These are phyloP conservation scores for Acanthamoeba comandoni DNA, from an alignment of 208 protist genomes.

Conservation along the genomic window DNA sequence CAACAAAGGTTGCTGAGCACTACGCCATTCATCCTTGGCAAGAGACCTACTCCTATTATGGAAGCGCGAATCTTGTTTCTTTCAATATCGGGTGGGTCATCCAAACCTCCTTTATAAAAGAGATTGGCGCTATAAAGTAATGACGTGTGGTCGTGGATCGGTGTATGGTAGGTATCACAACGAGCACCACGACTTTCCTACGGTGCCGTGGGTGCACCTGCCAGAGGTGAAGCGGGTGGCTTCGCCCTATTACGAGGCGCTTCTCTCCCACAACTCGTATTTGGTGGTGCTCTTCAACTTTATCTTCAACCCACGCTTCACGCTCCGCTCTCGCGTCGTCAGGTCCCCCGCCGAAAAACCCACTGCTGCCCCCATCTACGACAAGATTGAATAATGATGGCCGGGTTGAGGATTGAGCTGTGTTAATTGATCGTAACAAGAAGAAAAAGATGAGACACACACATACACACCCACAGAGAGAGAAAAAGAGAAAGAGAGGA, in stretches of 20 bases:
- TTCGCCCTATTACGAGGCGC: slow-evolving; percentile 94
- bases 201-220: slow-evolving; percentile 92
- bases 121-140: no score
- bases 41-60: slow-evolving; percentile 97
- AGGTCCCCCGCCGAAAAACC: no score
- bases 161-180: slow-evolving; percentile 97
- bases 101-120: no score
- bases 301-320: slow-evolving; percentile 89
- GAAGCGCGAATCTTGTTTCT: slow-evolving; percentile 91
- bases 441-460: no score
- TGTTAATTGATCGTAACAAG: no score
- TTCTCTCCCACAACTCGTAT: slow-evolving; percentile 90
- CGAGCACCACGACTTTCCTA: slow-evolving; percentile 97
- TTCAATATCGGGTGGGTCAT: slow-evolving; percentile 88
- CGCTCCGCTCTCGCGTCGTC: slow-evolving; percentile 88
- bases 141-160: no score
- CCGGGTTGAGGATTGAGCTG: no score
- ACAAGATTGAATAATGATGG: no score
- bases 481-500: no score
- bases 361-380: no score
- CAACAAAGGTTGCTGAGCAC: no score
- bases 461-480: no score
- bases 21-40: slow-evolving; percentile 90
- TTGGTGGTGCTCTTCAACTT: slow-evolving; percentile 90
- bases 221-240: slow-evolving; percentile 91